Evolutionary conservation across 1,284 basidiomycete species (phyloP), one percentile per base, ranked within the genome.

Genomic region (Irpex sp.): DNA sequence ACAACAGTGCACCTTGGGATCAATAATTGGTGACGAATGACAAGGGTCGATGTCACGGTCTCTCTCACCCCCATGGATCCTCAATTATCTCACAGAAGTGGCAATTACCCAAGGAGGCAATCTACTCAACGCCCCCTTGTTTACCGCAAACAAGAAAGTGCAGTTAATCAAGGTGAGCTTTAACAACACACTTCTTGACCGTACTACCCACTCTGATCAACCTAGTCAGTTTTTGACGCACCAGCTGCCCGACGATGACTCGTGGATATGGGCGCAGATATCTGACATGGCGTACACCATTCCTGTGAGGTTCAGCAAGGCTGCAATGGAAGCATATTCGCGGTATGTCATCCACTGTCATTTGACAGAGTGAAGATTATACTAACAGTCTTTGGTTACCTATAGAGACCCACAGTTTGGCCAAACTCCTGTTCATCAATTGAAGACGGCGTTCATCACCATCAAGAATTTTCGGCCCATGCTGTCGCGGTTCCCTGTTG

Each of bases 131-230:
- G 70, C 76, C 2, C 78, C 79, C 0, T 57, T 61, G 2, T 70
- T 69, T 51, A 58, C 60, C 1, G 78, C 75, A 65, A 75, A 72
- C 57, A 81, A 75, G 65, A 85, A 78, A 66, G 82, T 81, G 1
- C 87, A 88, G 63, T 71, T 89, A 13, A 76, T 79, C 57, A 80
- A 87, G 73, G 87, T 83, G 66, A 17, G 71, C 57, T 11, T n/a
- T 7, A 8, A n/a, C 19, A 21, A 11, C 4, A 49, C 37, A n/a
- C 17, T 33, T 8, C 1, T 4, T 46, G 43, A 1, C 39, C 21
- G 8, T 3, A 36, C 26, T 6, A 21, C 15, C 46, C 5, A 9
- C 19, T 31, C 19, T 50, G 31, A 50, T 54, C 15, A 1, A 21
- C 26, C 7, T 7, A 31, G 26, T 15, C 31, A 78, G 76, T 77